Conservation (phyloP, 2,329 filamentous ascomycete genomes). For the Fusarium mexicanum region DNA sequence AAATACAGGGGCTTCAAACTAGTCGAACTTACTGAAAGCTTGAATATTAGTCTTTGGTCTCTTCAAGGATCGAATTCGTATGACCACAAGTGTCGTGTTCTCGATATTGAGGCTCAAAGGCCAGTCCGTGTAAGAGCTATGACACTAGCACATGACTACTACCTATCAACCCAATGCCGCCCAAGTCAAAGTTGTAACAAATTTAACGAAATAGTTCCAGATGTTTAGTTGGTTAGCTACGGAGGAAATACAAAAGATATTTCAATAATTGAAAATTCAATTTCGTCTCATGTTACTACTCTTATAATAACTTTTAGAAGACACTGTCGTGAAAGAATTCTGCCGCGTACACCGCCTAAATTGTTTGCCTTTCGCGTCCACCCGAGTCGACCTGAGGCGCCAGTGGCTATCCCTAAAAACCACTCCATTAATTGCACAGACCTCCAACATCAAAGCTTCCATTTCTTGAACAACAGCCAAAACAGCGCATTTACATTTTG, state of each 20-base stretch:
- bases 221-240: too few relatives aligned
- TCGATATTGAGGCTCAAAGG: background rate
- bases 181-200: background rate
- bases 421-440: conserved; percentile 24
- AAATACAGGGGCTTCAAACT: too few relatives aligned
- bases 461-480: conserved; percentile 9
- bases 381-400: conserved; percentile 5
- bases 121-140: background rate
- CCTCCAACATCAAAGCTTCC: conserved; percentile 5
- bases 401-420: background rate
- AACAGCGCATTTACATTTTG: conserved; percentile 8
- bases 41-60: background rate
- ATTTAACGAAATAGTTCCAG: background rate
- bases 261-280: background rate
- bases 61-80: background rate
- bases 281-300: background rate
- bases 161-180: background rate
- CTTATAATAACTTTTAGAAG: background rate
- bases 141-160: background rate
- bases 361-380: conserved; percentile 21
- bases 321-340: conserved; percentile 12
- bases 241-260: background rate
- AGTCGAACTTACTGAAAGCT: background rate
- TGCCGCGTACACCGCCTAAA: conserved; percentile 45
- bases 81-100: background rate